phyloP scores from a whole-genome alignment of 2,329 filamentous ascomycete species.

The Fusarium papillatum region DNA sequence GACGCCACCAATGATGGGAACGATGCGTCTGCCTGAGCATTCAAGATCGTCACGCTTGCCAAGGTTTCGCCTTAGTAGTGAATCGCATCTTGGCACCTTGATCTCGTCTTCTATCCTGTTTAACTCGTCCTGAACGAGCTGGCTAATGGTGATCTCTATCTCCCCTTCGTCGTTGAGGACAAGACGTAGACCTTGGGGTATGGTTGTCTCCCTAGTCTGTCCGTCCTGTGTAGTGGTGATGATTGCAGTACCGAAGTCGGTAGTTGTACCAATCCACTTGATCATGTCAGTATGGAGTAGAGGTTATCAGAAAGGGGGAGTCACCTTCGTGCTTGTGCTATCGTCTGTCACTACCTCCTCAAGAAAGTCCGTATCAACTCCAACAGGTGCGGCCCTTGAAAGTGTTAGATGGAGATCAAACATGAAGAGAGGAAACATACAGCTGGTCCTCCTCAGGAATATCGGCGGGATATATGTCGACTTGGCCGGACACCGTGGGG shows the following conservation, averaged over 20 bases:
- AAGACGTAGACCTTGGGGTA: background rate
- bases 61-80: no score
- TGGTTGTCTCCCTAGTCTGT: background rate
- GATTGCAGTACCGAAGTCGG: background rate
- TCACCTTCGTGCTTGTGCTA: background rate
- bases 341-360: background rate
- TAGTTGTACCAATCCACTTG: background rate
- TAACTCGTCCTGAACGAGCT: background rate
- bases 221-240: background rate
- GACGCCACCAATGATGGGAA: background rate
- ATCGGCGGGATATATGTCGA: background rate
- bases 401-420: background rate
- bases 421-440: background rate
- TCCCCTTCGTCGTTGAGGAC: background rate
- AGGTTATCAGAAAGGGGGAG: background rate
- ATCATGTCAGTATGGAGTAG: background rate
- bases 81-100: background rate
- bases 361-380: background rate
- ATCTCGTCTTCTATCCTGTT: background rate
- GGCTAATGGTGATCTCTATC: background rate
- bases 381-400: background rate
- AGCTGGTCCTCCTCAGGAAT: background rate
- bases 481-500: background rate
- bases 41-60: background rate
- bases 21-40: background rate